Evolutionary conservation across 495 filamentous ascomycete genomes (phyloP).

Genomic region (Aspergillus ellipticus): DNA sequence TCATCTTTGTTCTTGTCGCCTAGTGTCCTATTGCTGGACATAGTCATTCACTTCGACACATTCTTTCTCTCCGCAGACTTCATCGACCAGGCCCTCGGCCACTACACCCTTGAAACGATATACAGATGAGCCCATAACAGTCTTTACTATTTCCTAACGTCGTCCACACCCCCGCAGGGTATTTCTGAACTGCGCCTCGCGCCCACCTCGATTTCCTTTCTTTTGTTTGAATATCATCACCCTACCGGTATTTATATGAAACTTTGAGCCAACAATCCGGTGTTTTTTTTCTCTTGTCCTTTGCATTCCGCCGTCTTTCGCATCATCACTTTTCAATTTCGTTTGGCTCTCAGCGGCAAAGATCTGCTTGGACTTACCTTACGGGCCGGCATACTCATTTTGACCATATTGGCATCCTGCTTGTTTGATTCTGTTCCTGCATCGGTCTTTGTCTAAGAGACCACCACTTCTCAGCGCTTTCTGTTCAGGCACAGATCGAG

Average conservation of each 20-base stretch:
- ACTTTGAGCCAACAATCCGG: constrained; percentile 58
- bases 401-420: constrained; percentile 38
- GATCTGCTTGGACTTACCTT: constrained; percentile 26
- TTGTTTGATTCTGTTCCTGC: constrained; percentile 37
- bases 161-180: constrained; percentile 45
- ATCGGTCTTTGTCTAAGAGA: constrained; percentile 36
- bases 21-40: constrained; percentile 15
- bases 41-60: constrained; percentile 38
- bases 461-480: constrained; percentile 8
- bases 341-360: constrained; percentile 22
- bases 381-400: constrained; percentile 35
- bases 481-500: neutral
- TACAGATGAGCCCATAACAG: constrained; percentile 68
- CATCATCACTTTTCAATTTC: constrained; percentile 15
- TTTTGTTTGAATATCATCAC: constrained; percentile 60
- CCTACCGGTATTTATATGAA: constrained; percentile 57
- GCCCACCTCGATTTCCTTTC: constrained; percentile 41
- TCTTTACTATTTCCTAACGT: constrained; percentile 50
- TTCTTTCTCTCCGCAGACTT: constrained; percentile 28
- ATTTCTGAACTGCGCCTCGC: constrained; percentile 41
- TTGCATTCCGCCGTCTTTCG: constrained; percentile 27
- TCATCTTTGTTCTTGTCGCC: constrained; percentile 24
- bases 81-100: constrained; percentile 37
- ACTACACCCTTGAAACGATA: constrained; percentile 42
- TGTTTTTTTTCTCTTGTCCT: constrained; percentile 40